Percentiles rank a stretch among this genome's conserved stretches.
Conservation (phyloP, 257 asterid species). For the Scutellaria barbata region DNA sequence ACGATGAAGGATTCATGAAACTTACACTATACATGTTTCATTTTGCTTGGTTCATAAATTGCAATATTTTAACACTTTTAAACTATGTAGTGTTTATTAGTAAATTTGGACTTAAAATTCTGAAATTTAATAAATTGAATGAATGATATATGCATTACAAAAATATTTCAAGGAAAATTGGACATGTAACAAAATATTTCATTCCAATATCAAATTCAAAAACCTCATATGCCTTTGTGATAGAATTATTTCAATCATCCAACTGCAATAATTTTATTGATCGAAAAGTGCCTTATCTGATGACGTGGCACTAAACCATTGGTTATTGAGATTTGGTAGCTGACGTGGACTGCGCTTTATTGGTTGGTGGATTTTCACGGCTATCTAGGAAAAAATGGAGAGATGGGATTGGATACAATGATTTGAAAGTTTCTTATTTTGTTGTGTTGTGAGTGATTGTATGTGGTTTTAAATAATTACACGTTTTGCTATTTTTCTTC, state of each 20-base stretch:
- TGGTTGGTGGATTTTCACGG: constrained; percentile 64
- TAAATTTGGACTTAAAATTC: too few species aligned
- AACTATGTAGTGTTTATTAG: too few species aligned
- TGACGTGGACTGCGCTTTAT: constrained; percentile 58
- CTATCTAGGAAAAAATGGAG: constrained; percentile 47
- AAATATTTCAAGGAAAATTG: too few species aligned
- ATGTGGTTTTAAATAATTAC: constrained; percentile 60
- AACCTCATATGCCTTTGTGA: constrained; percentile 40
- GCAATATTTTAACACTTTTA: too few species aligned
- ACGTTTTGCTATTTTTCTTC: constrained; percentile 66
- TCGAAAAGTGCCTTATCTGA: constrained; percentile 53
- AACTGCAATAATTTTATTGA: constrained; percentile 40
- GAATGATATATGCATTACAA: too few species aligned
- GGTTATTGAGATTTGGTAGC: constrained; percentile 41
- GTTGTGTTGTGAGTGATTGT: constrained; percentile 52
- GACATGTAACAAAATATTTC: too few species aligned
- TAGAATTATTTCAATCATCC: constrained; percentile 36
- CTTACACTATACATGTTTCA: too few species aligned
- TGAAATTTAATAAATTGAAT: too few species aligned
- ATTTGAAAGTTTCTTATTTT: constrained; percentile 50
- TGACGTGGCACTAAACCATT: constrained; percentile 42
- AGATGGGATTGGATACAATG: constrained; percentile 56
- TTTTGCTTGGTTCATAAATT: too few species aligned
- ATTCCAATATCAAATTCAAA: background rate
- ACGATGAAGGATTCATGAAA: too few species aligned